Conservation (phyloP, 495 filamentous ascomycete species). For the Penicillium longicatenatum region DNA sequence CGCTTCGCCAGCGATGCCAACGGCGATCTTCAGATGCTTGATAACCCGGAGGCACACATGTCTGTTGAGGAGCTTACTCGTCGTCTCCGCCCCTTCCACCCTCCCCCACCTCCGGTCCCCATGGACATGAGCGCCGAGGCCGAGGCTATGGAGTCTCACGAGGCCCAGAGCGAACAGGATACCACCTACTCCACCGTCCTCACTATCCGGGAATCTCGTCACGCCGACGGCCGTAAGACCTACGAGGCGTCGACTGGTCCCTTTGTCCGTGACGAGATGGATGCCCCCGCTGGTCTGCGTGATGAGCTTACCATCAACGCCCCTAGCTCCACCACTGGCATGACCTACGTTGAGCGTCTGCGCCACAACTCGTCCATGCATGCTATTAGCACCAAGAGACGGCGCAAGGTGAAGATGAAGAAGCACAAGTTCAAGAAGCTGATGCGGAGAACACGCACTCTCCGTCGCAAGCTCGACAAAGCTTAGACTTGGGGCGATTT, state of each 20-base stretch:
- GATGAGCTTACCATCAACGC: conserved; percentile 37
- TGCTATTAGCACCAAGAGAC: conserved; percentile 83
- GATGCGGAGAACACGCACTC: conserved; percentile 84
- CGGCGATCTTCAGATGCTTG: conserved; percentile 52
- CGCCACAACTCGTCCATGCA: conserved; percentile 48
- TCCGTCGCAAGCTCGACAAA: conserved; percentile 82
- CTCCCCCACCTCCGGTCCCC: conserved; percentile 73
- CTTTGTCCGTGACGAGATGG: conserved; percentile 42
- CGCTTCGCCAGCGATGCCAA: conserved; percentile 48
- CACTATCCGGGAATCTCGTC: conserved; percentile 76
- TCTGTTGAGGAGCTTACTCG: conserved; percentile 55
- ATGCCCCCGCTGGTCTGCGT: conserved; percentile 31
- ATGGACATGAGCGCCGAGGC: conserved; percentile 32
- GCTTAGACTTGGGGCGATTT: conserved; percentile 30
- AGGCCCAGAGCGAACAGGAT: conserved; percentile 30
- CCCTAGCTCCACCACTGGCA: conserved; percentile 30
- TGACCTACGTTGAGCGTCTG: conserved; percentile 45
- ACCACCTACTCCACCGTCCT: conserved; percentile 74
- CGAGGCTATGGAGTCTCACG: conserved; percentile 24
- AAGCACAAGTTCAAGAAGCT: conserved; percentile 99
- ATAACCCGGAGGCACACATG: conserved; percentile 38
- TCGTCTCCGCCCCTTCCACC: conserved; percentile 73
- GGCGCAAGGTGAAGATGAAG: conserved; percentile 97
- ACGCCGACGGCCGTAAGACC: conserved; percentile 66
- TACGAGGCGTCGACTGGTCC: conserved; percentile 54